These are phyloP conservation scores for Cyberlindnera euphorbiae DNA, from an alignment of 805 yeast genomes.

Conservation along the genomic window DNA sequence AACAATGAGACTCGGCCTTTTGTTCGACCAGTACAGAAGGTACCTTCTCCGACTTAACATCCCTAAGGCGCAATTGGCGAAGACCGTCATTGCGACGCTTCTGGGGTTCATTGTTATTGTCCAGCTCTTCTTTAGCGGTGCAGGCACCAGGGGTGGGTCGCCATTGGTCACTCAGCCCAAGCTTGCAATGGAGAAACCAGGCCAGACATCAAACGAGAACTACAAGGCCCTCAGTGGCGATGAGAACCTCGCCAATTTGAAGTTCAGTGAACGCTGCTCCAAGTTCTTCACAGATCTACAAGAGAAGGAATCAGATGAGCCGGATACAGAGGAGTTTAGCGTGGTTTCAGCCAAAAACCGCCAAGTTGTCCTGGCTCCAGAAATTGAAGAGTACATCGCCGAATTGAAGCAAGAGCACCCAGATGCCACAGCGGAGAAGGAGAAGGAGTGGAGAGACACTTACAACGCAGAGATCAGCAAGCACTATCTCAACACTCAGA, in stretches of 20 bases:
- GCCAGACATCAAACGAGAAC: slow-evolving; percentile 10
- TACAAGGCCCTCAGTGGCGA: slow-evolving; percentile 2
- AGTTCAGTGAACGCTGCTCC: slow-evolving; percentile 9
- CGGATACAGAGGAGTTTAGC: slow-evolving; percentile 6
- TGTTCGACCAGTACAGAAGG: slow-evolving; percentile 6
- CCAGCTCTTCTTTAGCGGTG: slow-evolving; percentile 2
- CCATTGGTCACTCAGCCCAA: no score
- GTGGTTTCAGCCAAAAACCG: not conserved
- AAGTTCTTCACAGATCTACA: slow-evolving; percentile 9
- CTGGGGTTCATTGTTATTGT: slow-evolving; percentile 3
- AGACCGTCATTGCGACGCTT: slow-evolving; percentile 4
- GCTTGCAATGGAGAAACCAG: slow-evolving; percentile 7
- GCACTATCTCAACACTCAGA: slow-evolving; percentile 4
- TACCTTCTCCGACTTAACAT: slow-evolving; percentile 3
- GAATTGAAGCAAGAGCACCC: slow-evolving; percentile 1
- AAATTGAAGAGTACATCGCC: slow-evolving; percentile 4
- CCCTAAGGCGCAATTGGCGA: slow-evolving; percentile 4
- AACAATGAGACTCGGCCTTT: slow-evolving; percentile 5
- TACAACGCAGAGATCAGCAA: slow-evolving; percentile 1
- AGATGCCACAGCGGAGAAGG: not conserved
- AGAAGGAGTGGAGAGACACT: slow-evolving; percentile 6
- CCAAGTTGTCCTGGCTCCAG: slow-evolving; percentile 2
- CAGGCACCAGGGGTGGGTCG: not conserved
- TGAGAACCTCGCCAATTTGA: not conserved
- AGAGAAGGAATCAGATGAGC: not conserved